Conservation (phyloP, 768 basidiomycete genomes). For the Auricularia sp. region DNA sequence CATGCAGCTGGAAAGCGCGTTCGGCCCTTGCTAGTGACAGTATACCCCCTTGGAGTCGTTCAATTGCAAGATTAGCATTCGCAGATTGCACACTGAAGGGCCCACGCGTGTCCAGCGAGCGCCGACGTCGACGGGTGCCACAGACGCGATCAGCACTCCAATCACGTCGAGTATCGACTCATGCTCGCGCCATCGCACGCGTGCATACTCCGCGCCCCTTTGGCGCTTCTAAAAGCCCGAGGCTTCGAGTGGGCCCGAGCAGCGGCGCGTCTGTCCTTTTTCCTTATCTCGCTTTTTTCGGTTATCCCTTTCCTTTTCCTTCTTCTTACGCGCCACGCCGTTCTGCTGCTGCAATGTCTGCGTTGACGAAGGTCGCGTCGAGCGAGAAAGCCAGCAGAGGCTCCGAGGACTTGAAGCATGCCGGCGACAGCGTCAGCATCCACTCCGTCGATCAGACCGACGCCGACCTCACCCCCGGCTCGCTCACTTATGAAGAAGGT, state of each 20-base stretch:
- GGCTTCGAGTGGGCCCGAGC: not conserved
- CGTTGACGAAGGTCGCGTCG: not conserved
- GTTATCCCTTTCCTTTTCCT: not conserved
- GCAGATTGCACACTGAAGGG: no score
- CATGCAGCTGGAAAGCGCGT: no score
- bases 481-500: slow-evolving; percentile 44
- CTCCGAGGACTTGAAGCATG: not conserved
- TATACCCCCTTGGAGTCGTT: no score
- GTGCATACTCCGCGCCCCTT: not conserved
- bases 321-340: not conserved
- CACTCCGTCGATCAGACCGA: slow-evolving; percentile 4
- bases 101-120: no score
- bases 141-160: not conserved
- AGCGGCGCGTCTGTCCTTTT: not conserved
- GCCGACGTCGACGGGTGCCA: no score
- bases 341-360: not conserved
- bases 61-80: no score
- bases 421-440: not conserved
- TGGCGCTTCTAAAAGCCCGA: not conserved
- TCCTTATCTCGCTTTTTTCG: not conserved
- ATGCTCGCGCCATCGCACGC: not conserved
- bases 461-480: slow-evolving; percentile 30
- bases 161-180: not conserved
- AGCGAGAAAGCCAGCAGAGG: not conserved
- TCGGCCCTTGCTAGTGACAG: no score